Conservation (phyloP, 306 rosid genomes). For the Mimosa pudica region DNA sequence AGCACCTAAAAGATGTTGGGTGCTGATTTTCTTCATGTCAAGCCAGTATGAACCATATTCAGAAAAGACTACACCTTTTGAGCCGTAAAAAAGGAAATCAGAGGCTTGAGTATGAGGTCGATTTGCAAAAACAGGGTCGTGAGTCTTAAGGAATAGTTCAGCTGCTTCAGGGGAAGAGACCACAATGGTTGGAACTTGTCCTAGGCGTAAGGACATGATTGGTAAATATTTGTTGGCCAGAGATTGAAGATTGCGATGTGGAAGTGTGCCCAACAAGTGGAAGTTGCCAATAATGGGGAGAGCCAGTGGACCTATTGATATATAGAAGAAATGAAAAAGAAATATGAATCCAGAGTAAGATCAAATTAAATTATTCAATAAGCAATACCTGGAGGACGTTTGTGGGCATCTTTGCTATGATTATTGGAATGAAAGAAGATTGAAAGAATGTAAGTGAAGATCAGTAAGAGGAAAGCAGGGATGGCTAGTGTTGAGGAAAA, state of each 20-base stretch:
- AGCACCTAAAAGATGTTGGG: constrained; percentile 24
- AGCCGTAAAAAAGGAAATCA: constrained; percentile 29
- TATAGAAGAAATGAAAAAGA: neutral
- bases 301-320: constrained; percentile 35
- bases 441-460: neutral
- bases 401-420: neutral
- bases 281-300: constrained; percentile 53
- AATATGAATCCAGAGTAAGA: no score
- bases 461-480: constrained; percentile 12
- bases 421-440: neutral
- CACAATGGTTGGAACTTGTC: constrained; percentile 38
- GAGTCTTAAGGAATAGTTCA: constrained; percentile 56
- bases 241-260: constrained; percentile 39
- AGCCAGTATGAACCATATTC: neutral
- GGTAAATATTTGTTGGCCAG: constrained; percentile 47
- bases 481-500: constrained; percentile 16
- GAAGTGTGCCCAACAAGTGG: constrained; percentile 43
- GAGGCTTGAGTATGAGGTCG: constrained; percentile 27
- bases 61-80: constrained; percentile 20
- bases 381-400: no score
- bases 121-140: constrained; percentile 40
- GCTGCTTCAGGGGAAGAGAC: constrained; percentile 50
- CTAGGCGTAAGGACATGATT: constrained; percentile 49
- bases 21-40: constrained; percentile 36
- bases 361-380: no score